phyloP scores from a whole-genome alignment of 768 basidiomycete genomes.

The Boletellus ananas region DNA sequence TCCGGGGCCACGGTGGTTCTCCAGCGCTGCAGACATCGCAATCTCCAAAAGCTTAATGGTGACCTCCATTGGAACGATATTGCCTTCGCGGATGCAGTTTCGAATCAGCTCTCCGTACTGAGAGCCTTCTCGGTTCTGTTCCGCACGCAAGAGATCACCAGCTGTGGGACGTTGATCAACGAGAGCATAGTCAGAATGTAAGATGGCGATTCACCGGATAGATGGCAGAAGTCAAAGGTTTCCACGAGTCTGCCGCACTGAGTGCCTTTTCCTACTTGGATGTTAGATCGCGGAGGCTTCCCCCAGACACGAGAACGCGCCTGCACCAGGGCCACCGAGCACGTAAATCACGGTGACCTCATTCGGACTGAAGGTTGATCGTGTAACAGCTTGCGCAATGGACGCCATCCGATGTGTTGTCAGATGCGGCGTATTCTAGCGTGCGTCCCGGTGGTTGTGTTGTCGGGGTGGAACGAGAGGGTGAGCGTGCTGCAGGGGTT shows the following conservation, averaged over 20 bases:
- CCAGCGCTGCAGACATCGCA: conserved; percentile 72
- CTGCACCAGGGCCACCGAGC: conserved; percentile 95
- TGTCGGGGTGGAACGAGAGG: conserved; percentile 64
- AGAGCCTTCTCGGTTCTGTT: conserved; percentile 84
- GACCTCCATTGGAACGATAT: conserved; percentile 94
- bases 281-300: conserved; percentile 5
- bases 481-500: conserved; percentile 58
- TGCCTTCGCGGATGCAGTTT: conserved; percentile 85
- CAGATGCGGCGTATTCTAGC: conserved; percentile 4
- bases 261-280: conserved; percentile 81
- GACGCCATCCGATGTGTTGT: conserved; percentile 16
- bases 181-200: conserved; percentile 3
- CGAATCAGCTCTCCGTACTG: conserved; percentile 81
- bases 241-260: conserved; percentile 84
- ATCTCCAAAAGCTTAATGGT: conserved; percentile 94
- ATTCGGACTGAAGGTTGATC: conserved; percentile 50
- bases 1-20: conserved; percentile 41
- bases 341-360: conserved; percentile 92
- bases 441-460: conserved; percentile 17
- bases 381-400: background rate
- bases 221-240: conserved; percentile 86
- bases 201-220: conserved; percentile 63
- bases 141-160: conserved; percentile 95
- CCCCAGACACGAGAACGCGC: conserved; percentile 38
- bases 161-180: conserved; percentile 44